phyloP scores from a whole-genome alignment of 169 alveolate species.

The Plasmodium adleri region DNA sequence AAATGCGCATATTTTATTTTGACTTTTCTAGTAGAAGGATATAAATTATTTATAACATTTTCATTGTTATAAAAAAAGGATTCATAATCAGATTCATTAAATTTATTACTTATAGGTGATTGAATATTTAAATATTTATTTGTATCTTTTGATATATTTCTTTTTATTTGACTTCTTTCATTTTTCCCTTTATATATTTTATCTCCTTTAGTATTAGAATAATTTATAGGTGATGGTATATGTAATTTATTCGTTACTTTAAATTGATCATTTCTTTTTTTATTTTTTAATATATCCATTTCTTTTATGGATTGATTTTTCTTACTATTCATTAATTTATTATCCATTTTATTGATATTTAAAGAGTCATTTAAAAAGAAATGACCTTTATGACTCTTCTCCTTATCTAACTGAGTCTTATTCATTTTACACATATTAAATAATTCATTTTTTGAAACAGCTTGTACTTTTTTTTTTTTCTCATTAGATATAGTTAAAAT shows the following conservation, averaged over 20 bases:
- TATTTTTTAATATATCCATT: too few relatives aligned
- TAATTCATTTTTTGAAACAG: conserved; percentile 39
- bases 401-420: conserved; percentile 2
- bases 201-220: too few relatives aligned
- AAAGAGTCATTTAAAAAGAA: too few relatives aligned
- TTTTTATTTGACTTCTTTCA: too few relatives aligned
- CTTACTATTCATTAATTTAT: too few relatives aligned
- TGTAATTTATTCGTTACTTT: background rate
- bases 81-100: background rate
- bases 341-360: too few relatives aligned
- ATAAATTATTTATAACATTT: background rate
- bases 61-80: background rate
- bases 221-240: too few relatives aligned
- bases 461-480: conserved; percentile 23
- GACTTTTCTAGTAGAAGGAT: background rate
- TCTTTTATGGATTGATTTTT: too few relatives aligned
- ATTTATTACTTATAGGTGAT: background rate
- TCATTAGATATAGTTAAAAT: background rate
- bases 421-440: conserved; percentile 4
- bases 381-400: conserved; percentile 1
- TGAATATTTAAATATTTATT: background rate
- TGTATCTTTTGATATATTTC: background rate
- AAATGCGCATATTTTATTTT: conserved; percentile 23
- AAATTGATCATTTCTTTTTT: too few relatives aligned
- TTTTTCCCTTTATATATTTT: too few relatives aligned